A percentile compares a stretch with the other conserved stretches of the same genome.
These are phyloP conservation scores for Yamadazyma akitaensis DNA, from an alignment of 805 yeast genomes.

Conservation along the genomic window DNA sequence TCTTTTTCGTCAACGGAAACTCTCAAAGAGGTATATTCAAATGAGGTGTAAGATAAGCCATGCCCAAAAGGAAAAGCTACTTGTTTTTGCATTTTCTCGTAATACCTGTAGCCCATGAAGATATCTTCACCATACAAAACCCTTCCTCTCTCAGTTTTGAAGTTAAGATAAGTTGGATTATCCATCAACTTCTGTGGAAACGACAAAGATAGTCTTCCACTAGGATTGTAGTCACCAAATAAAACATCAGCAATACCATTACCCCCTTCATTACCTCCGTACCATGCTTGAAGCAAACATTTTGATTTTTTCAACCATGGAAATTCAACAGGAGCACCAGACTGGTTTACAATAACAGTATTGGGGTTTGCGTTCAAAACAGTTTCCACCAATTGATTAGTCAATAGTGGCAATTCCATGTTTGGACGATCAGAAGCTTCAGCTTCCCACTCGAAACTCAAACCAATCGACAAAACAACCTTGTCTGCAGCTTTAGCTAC, in stretches of 20 bases:
- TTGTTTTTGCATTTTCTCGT: conserved; percentile 23
- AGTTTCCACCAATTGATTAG: conserved; percentile 21
- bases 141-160: conserved; percentile 27
- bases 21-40: conserved; percentile 15
- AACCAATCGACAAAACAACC: conserved; percentile 22
- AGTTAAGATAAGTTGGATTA: conserved; percentile 30
- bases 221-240: conserved; percentile 31
- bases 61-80: conserved; percentile 33
- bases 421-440: conserved; percentile 29
- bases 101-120: conserved; percentile 29
- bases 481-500: conserved; percentile 26
- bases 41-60: conserved; percentile 30
- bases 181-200: conserved; percentile 21
- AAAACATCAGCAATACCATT: conserved; percentile 31
- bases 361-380: conserved; percentile 26
- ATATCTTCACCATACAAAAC: conserved; percentile 33
- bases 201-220: conserved; percentile 20
- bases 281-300: conserved; percentile 32
- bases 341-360: conserved; percentile 31
- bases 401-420: conserved; percentile 23
- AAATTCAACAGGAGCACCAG: conserved; percentile 31
- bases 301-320: conserved; percentile 27
- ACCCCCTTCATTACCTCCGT: conserved; percentile 34
- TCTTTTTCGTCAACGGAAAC: conserved; percentile 16
- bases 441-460: conserved; percentile 28